Conservation (phyloP, 73 alveolate genomes). For the Vitrella brassicaformis region DNA sequence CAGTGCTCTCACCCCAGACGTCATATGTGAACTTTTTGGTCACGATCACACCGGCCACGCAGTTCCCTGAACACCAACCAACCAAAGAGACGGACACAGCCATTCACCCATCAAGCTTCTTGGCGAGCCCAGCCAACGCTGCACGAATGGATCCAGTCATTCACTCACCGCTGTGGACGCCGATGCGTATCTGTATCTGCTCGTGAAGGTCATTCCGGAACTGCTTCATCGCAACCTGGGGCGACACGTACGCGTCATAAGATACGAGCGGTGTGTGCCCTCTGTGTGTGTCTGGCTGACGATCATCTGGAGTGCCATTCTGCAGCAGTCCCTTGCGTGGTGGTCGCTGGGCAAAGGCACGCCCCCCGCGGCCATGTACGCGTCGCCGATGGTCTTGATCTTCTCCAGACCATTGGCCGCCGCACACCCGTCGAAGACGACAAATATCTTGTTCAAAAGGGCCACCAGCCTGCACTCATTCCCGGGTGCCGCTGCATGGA, state of each 20-base stretch:
- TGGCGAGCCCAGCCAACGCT: neutral
- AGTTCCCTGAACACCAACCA: neutral
- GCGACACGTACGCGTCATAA: too few species aligned
- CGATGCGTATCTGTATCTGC: neutral
- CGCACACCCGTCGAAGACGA: neutral
- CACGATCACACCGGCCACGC: neutral
- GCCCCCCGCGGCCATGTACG: neutral
- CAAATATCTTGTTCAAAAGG: neutral
- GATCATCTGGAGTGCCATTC: neutral
- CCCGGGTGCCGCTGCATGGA: too few species aligned
- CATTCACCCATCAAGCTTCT: too few species aligned
- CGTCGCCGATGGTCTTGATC: neutral
- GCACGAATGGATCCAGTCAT: neutral
- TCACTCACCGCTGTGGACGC: neutral
- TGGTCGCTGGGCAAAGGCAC: neutral
- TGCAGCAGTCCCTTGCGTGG: neutral
- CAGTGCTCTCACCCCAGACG: too few species aligned
- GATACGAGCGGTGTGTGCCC: neutral
- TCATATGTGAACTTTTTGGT: neutral
- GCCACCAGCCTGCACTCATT: neutral
- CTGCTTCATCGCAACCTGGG: too few species aligned
- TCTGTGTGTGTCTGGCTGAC: too few species aligned
- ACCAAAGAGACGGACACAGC: too few species aligned
- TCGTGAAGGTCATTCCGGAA: neutral
- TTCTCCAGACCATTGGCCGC: neutral